Percentiles rank a stretch among this genome's conserved stretches.
These are phyloP conservation scores for Vaccinium corymbosum DNA, from an alignment of 148 eudicot genomes.

Conservation along the genomic window DNA sequence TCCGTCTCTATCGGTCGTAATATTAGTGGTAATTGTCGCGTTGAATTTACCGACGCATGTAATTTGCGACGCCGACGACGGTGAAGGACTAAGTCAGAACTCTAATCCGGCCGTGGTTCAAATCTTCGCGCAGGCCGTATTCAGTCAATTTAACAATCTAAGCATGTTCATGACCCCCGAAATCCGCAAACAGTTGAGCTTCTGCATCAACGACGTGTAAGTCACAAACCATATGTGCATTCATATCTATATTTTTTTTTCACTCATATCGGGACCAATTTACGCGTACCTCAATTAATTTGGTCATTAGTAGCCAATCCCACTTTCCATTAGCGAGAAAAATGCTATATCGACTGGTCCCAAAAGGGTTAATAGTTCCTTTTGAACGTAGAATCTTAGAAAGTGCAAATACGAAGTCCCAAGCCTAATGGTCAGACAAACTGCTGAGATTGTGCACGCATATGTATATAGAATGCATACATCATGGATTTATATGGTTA, in stretches of 20 bases:
- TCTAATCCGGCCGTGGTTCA: constrained; percentile 23
- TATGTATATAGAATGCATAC: too few species aligned
- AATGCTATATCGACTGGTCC: too few species aligned
- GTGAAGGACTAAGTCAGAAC: background rate
- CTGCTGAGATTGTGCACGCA: too few species aligned
- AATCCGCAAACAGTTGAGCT: constrained; percentile 24
- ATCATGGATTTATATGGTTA: too few species aligned
- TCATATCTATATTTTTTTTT: background rate
- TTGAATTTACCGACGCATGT: constrained; percentile 9
- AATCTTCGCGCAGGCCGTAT: constrained; percentile 33
- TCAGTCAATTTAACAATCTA: constrained; percentile 30
- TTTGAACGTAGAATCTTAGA: too few species aligned
- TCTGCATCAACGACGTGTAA: constrained; percentile 55
- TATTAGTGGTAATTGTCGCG: background rate
- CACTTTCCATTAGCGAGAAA: too few species aligned
- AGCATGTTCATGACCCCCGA: constrained; percentile 32
- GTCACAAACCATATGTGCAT: constrained; percentile 8
- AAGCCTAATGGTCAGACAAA: too few species aligned
- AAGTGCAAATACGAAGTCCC: too few species aligned
- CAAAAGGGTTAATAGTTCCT: too few species aligned
- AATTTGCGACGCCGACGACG: background rate
- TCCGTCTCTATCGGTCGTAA: background rate
- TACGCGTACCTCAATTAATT: too few species aligned
- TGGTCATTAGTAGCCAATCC: too few species aligned
- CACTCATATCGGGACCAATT: too few species aligned